A percentile compares a stretch with the other conserved stretches of the same genome.
Conservation (phyloP, 768 basidiomycete genomes). For the Mycena haematopus region DNA sequence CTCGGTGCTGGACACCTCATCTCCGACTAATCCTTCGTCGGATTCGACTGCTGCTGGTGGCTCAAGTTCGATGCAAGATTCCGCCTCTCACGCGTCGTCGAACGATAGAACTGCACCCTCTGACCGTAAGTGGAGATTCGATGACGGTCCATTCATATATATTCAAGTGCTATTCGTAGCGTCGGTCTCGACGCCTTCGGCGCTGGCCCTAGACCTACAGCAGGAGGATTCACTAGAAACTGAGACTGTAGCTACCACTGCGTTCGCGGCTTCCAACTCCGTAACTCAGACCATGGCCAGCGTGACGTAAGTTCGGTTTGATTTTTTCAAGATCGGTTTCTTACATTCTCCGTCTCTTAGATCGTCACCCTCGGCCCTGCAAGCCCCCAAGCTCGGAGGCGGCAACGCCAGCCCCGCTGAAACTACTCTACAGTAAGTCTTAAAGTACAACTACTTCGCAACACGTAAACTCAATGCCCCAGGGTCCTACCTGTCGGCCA, state of each 20-base stretch:
- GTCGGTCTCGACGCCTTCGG: background rate
- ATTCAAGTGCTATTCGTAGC: background rate
- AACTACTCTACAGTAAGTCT: background rate
- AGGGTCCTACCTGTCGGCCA: background rate
- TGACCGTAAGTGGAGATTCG: background rate
- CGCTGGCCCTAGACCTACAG: background rate
- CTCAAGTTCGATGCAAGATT: constrained; percentile 14
- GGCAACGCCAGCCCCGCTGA: background rate
- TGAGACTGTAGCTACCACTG: background rate
- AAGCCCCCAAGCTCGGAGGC: background rate
- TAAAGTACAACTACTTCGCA: background rate
- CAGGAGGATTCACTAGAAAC: background rate
- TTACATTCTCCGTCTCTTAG: background rate
- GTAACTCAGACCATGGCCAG: too few relatives aligned
- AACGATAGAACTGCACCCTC: background rate
- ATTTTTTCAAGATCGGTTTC: background rate
- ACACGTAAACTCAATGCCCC: background rate
- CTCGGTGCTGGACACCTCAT: constrained; percentile 4
- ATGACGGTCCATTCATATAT: background rate
- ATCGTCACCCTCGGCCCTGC: background rate
- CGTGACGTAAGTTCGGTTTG: background rate
- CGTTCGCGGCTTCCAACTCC: background rate
- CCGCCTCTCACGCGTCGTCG: background rate
- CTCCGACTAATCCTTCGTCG: constrained; percentile 9
- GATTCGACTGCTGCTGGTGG: constrained; percentile 28